Base-by-base conservation (phyloP, 306 rosid genomes). In the peach (Prunus persica) region DNA sequence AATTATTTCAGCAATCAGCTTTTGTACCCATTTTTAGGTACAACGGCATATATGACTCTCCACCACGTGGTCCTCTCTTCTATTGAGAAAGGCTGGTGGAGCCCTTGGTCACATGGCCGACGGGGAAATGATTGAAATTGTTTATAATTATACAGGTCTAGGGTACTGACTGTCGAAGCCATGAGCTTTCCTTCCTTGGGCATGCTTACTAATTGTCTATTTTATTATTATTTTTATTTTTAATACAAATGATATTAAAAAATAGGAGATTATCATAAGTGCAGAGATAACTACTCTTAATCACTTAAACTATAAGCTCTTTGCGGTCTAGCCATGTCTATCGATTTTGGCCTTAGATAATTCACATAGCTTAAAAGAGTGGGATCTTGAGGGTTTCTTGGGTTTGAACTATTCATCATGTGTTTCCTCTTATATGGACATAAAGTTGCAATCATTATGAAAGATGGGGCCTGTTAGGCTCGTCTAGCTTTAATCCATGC, bases 61-160 rank as follows among this genome's bases (percentile, higher is more conserved):
- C 69, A 54, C 91, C 84, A 78, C 77, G 79, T 25, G 68, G 74
- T 82, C 79, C 74, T 73, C 76, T 81, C 79, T 72, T 75, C 76
- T 72, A 41, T 13, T 34, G 51, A 45, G 51, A 63, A 66, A 61
- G 47, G 38, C 57, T 16, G 86, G 89, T 87, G 93, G 91, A 85
- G 81, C 91, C 93, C 70, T 79, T 14, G 55, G 61, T 84, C 93
- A 87, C 90, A 82, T 91, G 96, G 82, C 12, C n/a, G 67, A 63
- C 67, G 45, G 24, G 67, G 43, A 57, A 24, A 76, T 76, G 32
- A 76, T 81, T 81, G 84, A 28, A 67, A 10, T 8, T n/a, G 45
- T 56, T 10, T 62, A 0, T 61, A 24, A 0, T 28, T 12, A 27
- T 28, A 1, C n/a, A 30, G 22, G 2, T 24, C 20, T 30, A 15